phyloP scores from a whole-genome alignment of 768 basidiomycete species.

The Dioszegia aurantiaca region DNA sequence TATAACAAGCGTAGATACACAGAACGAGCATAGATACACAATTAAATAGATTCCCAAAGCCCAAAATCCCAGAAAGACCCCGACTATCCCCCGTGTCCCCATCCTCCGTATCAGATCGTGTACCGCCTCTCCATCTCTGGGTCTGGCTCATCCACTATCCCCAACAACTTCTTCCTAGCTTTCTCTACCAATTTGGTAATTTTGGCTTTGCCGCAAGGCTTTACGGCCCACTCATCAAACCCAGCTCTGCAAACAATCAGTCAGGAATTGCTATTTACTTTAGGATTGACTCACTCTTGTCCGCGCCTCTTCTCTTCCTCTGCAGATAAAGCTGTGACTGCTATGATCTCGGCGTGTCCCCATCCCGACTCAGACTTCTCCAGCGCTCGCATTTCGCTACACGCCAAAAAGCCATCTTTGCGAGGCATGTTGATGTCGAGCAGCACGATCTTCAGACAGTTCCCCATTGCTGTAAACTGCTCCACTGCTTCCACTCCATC shows the following conservation, averaged over 20 bases:
- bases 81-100: no score
- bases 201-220: slow-evolving; percentile 33
- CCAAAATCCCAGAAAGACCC: no score
- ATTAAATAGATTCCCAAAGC: no score
- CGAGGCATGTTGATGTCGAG: slow-evolving; percentile 50
- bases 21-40: no score
- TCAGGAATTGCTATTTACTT: no score
- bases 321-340: slow-evolving; percentile 45
- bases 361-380: slow-evolving; percentile 23
- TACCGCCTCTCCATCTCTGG: slow-evolving; percentile 10
- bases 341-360: slow-evolving; percentile 36
- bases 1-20: no score
- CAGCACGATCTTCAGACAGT: slow-evolving; percentile 29
- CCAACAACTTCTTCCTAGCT: slow-evolving; percentile 25
- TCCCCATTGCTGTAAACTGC: slow-evolving; percentile 25
- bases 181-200: slow-evolving; percentile 30
- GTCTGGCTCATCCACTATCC: slow-evolving; percentile 14
- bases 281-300: slow-evolving; percentile 47
- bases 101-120: slow-evolving; percentile 3
- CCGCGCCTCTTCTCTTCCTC: slow-evolving; percentile 40
- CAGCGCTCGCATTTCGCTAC: slow-evolving; percentile 38
- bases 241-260: slow-evolving; percentile 21
- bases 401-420: slow-evolving; percentile 45
- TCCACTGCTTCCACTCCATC: slow-evolving; percentile 43
- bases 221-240: slow-evolving; percentile 38